Evolutionary conservation across 192 early-diverging fungal species (phyloP).

Genomic region (Dissophora globulifera): DNA sequence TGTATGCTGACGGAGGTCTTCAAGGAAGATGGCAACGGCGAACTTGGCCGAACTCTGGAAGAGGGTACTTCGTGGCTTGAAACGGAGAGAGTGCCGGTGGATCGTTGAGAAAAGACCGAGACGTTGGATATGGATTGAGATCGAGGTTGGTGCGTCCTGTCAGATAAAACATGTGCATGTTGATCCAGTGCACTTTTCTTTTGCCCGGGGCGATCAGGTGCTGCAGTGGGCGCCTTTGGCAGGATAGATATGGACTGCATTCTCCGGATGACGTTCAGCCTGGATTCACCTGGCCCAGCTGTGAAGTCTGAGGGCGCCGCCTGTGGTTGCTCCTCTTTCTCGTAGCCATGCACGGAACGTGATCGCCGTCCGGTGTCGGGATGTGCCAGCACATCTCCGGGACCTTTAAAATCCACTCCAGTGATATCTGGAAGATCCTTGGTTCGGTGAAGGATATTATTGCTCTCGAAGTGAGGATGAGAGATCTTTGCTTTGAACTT

Average conservation of each 20-base stretch:
- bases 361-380: conserved; percentile 2
- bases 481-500: conserved; percentile 38
- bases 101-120: conserved; percentile 15
- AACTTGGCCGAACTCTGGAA: not conserved
- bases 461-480: conserved; percentile 22
- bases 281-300: not conserved
- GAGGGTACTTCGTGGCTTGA: not conserved
- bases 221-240: conserved; percentile 13
- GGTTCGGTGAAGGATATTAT: conserved; percentile 7
- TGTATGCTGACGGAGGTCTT: conserved; percentile 21
- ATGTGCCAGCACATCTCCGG: not conserved
- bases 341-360: conserved; percentile 19
- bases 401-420: not conserved
- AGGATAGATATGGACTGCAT: conserved; percentile 35
- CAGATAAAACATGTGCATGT: not conserved
- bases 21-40: conserved; percentile 1
- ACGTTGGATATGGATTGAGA: conserved; percentile 32
- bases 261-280: conserved; percentile 22
- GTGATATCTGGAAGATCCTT: not conserved
- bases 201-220: not conserved
- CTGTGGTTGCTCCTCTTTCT: conserved; percentile 2
- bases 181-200: conserved; percentile 6
- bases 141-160: conserved; percentile 12
- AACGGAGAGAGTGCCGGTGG: conserved; percentile 1
- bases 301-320: conserved; percentile 11